Conservation (phyloP, 495 filamentous ascomycete genomes). For the Neurospora sp. region DNA sequence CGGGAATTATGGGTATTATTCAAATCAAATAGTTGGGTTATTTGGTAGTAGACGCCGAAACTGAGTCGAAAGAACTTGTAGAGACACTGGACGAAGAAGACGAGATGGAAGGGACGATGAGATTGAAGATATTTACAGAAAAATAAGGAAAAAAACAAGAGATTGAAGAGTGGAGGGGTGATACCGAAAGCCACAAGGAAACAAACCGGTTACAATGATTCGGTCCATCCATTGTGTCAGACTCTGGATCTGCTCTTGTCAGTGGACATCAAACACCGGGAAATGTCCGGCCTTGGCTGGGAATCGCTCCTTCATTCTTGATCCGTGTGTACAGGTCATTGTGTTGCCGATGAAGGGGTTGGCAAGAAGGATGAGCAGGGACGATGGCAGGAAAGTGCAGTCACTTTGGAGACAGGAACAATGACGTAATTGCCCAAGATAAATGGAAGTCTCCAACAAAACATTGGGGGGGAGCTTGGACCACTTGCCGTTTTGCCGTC, state of each 20-base stretch:
- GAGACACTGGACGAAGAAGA: not conserved
- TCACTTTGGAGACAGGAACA: not conserved
- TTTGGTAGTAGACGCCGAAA: not conserved
- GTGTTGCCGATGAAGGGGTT: not conserved
- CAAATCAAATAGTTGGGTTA: not conserved
- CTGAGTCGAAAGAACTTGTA: not conserved
- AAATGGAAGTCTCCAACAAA: not conserved
- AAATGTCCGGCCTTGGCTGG: not conserved
- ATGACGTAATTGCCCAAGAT: not conserved
- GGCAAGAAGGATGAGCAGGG: not conserved
- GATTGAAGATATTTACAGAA: not conserved
- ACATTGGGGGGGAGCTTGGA: not conserved
- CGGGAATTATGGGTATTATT: not conserved
- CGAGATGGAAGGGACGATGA: not conserved
- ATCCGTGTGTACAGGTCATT: not conserved
- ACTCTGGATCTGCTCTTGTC: not conserved
- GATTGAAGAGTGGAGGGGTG: not conserved
- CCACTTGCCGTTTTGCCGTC: not conserved
- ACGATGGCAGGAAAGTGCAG: not conserved
- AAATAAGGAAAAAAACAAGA: not conserved
- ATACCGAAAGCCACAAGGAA: not conserved
- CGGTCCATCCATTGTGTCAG: not conserved
- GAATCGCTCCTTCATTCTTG: not conserved
- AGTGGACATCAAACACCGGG: not conserved
- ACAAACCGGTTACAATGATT: not conserved